These are phyloP conservation scores for Naegleria fowleri DNA, from an alignment of 208 protist genomes.

Conservation along the genomic window DNA sequence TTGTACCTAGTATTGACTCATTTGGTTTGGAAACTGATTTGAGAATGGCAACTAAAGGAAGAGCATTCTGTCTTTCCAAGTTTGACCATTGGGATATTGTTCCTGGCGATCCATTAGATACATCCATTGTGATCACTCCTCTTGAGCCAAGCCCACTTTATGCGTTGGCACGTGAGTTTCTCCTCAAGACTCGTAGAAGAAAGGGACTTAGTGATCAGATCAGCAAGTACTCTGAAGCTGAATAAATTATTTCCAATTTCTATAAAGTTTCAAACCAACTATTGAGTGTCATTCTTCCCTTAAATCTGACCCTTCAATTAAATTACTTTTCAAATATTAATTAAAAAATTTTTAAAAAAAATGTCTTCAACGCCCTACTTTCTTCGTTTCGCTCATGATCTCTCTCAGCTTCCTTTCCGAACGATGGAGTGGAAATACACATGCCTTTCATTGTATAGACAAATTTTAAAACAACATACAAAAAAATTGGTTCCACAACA, in stretches of 20 bases:
- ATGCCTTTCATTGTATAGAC: neutral
- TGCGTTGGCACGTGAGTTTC: constrained; percentile 96
- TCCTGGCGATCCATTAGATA: constrained; percentile 96
- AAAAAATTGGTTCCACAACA: neutral
- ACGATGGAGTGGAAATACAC: neutral
- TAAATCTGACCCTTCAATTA: neutral
- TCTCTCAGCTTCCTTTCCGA: neutral
- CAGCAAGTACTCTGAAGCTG: neutral
- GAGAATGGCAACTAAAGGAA: constrained; percentile 88
- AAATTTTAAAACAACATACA: neutral
- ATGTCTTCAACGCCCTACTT: neutral
- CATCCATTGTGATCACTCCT: constrained; percentile 81
- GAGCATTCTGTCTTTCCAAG: constrained; percentile 65
- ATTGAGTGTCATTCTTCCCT: neutral
- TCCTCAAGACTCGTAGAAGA: constrained; percentile 95
- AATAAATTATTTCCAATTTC: neutral
- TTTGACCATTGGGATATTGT: constrained; percentile 97
- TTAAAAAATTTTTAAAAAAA: neutral
- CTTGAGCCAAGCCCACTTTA: constrained; percentile 82
- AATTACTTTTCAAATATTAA: neutral
- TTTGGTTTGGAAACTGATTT: constrained; percentile 99
- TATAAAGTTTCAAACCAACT: no score
- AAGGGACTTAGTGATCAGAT: constrained; percentile 87
- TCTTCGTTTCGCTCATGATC: neutral
- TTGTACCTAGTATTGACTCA: constrained; percentile 95